Evolutionary conservation across 208 protist genomes (phyloP).

Genomic region (Leishmania turanica): DNA sequence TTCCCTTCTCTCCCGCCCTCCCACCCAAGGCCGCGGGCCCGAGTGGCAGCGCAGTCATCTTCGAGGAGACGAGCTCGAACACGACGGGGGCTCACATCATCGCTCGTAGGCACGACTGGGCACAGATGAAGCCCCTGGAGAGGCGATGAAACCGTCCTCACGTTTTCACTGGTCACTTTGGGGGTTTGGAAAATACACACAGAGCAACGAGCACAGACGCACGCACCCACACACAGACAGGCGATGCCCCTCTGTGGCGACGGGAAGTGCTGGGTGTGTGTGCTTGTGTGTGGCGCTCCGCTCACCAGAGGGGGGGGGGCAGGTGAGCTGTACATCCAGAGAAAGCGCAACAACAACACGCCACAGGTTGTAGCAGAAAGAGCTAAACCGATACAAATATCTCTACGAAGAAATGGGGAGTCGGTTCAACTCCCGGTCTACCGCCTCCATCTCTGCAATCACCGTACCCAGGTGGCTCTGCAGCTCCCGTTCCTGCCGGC

Average conservation of each 20-base stretch:
- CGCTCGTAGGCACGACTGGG: neutral
- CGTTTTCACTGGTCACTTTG: neutral
- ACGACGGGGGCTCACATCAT: neutral
- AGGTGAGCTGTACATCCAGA: constrained; percentile 2
- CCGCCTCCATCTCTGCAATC: constrained; percentile 68
- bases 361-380: neutral
- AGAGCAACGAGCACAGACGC: neutral
- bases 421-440: constrained; percentile 59
- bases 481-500: constrained; percentile 53
- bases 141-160: neutral
- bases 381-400: neutral
- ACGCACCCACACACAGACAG: neutral
- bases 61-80: neutral
- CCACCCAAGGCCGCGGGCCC: neutral
- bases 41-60: neutral
- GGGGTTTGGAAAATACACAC: neutral
- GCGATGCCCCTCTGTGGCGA: neutral
- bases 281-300: neutral
- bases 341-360: neutral
- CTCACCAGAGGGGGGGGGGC: neutral
- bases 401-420: constrained; percentile 14
- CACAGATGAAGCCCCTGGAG: neutral
- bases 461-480: constrained; percentile 44
- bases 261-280: neutral
- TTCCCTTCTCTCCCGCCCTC: neutral